Evolutionary conservation across 345 rosid species (phyloP).

Genomic region (Acer campestre): DNA sequence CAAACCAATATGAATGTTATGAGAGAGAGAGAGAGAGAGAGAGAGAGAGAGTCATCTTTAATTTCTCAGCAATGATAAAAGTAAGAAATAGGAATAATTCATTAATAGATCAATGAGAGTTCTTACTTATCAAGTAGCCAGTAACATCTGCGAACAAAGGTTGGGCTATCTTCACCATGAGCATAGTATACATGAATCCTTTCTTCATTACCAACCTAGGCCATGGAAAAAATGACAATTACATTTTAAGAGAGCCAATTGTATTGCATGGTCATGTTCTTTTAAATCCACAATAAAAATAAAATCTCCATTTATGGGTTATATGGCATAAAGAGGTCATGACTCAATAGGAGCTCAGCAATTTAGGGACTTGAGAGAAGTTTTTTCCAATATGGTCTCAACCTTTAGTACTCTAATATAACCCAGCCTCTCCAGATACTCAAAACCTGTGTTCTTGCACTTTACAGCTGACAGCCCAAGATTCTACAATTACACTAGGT

Average conservation of each 20-base stretch:
- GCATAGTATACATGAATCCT: constrained; percentile 99
- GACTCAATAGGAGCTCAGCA: neutral
- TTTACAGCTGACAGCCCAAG: neutral
- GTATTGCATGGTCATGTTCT: neutral
- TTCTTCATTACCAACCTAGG: constrained; percentile 89
- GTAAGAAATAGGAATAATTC: neutral
- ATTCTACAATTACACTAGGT: neutral
- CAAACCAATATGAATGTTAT: neutral
- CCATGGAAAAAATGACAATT: constrained; percentile 14
- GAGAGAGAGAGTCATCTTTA: constrained; percentile 4
- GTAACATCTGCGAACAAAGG: constrained; percentile 98
- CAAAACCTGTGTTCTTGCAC: neutral
- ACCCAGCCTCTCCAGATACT: neutral
- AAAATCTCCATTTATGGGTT: neutral
- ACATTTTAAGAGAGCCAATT: constrained; percentile 3
- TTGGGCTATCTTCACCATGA: constrained; percentile 84
- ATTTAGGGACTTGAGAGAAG: neutral
- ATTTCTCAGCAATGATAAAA: constrained; percentile 11
- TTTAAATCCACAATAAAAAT: neutral
- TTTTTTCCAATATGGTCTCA: neutral
- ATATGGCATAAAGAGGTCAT: neutral
- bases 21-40: constrained; percentile 13
- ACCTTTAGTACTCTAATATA: neutral
- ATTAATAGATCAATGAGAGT: constrained; percentile 13
- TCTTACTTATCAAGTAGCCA: constrained; percentile 99